Base-by-base conservation (phyloP, 1,284 basidiomycete species). In the Gomphus bonarii region DNA sequence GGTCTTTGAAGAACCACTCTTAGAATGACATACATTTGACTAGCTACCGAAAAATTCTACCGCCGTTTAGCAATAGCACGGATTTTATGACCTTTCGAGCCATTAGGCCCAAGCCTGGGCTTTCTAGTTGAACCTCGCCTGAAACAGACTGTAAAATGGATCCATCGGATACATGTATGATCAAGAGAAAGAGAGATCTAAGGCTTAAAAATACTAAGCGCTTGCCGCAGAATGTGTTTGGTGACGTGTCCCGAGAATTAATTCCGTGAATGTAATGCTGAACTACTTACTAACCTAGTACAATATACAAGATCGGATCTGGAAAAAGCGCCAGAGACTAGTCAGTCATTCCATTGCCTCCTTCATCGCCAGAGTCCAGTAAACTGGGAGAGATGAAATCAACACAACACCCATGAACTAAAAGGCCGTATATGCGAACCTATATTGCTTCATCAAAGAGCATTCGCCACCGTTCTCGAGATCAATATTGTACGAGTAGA, bases 401-500 rank as follows among this genome's bases (percentile, higher is more conserved):
- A 46, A 52, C n/a, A n/a, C 54, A 30, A 12, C 47, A 44, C 36
- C 12, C 36, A 46, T 22, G n/a, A 44, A 47, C 42, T 43, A 35
- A 38, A 47, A 40, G 22, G 31, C 55, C 14, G 16, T 11, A 47
- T n/a, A 30, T 28, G 65, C 73, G 65, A 59, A 75, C 74, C 70
- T 89, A 67, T 94, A 95, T 69, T 95, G 93, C 73, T 97, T 97
- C 78, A 92, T 87, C 63, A 99, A 70, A 8, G 88, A 80, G 65
- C 97, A 98, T 69, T 99, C 95, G 3, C 95, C 97, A 10, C 97
- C 97, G 55, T 88, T 86, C 70, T 99, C 95, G 56, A 99, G 73
- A 70, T 99, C 95, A 65, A 99, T 95, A 65, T 81, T 90, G 71
- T 99, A 99, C 8, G 87, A 85, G 68, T 98, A 97, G 68, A 97